Conservation (phyloP, 495 filamentous ascomycete species). For the Penicillium riverlandense region DNA sequence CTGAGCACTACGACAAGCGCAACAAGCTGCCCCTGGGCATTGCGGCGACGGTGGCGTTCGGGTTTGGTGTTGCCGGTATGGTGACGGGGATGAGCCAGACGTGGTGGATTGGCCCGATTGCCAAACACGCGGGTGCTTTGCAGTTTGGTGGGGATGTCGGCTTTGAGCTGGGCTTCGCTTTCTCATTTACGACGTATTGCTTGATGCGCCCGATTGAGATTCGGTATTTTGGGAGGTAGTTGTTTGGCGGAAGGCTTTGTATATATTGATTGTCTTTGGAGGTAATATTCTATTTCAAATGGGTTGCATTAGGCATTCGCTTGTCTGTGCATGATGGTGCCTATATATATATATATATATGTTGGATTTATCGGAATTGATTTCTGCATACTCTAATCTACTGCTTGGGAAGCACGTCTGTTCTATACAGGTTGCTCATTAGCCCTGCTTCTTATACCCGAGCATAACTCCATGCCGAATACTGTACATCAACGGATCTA, state of each 20-base stretch:
- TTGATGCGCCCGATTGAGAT: slow-evolving; percentile 29
- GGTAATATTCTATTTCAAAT: background rate
- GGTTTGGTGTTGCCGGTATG: slow-evolving; percentile 63
- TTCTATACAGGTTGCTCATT: too few species aligned
- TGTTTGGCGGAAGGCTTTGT: background rate
- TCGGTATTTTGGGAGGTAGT: slow-evolving; percentile 28
- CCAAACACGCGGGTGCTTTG: slow-evolving; percentile 48
- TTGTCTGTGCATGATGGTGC: too few species aligned
- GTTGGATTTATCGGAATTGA: too few species aligned
- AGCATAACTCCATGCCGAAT: too few species aligned
- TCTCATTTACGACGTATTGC: slow-evolving; percentile 25
- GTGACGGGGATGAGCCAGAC: slow-evolving; percentile 70
- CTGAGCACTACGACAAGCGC: slow-evolving; percentile 54
- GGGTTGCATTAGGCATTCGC: too few species aligned
- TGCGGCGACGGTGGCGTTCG: slow-evolving; percentile 61
- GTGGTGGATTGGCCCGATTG: slow-evolving; percentile 71
- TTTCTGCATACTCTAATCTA: too few species aligned
- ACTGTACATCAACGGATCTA: too few species aligned
- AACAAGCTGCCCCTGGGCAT: slow-evolving; percentile 61
- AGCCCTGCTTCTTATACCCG: too few species aligned
- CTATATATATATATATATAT: too few species aligned
- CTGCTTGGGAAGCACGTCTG: too few species aligned
- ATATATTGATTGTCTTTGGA: slow-evolving; percentile 8
- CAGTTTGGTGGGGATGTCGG: slow-evolving; percentile 65
- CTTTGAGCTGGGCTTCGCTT: slow-evolving; percentile 57